Evolutionary conservation across 2,329 filamentous ascomycete species (phyloP).

Genomic region (Microcera coccophila): DNA sequence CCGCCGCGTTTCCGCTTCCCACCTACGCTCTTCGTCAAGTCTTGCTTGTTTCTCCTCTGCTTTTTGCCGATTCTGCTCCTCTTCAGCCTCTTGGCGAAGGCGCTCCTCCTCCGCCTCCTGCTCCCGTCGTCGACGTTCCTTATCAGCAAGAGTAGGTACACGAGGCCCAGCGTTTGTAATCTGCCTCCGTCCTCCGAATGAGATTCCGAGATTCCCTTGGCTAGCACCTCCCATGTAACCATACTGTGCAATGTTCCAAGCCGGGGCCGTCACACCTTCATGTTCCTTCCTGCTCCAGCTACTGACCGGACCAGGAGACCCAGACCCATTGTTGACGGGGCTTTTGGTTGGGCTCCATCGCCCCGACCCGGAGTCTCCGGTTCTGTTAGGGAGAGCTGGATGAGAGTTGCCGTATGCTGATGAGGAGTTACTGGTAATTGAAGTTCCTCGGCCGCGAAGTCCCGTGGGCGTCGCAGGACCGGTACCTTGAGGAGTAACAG

Average conservation of each 20-base stretch:
- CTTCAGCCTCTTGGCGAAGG: constrained; percentile 49
- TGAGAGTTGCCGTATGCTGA: constrained; percentile 42
- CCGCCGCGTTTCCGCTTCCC: constrained; percentile 62
- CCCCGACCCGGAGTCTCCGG: constrained; percentile 52
- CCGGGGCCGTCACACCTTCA: constrained; percentile 75
- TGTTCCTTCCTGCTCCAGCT: constrained; percentile 88
- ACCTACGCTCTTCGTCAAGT: constrained; percentile 60
- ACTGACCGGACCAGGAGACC: constrained; percentile 60
- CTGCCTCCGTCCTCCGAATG: constrained; percentile 86
- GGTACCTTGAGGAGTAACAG: constrained; percentile 64
- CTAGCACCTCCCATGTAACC: constrained; percentile 97
- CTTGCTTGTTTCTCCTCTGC: constrained; percentile 60
- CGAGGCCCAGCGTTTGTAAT: constrained; percentile 79
- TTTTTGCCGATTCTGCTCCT: constrained; percentile 48
- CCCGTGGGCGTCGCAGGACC: constrained; percentile 49
- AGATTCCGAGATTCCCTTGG: constrained; percentile 90
- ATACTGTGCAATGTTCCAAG: constrained; percentile 98
- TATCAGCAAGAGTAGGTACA: constrained; percentile 79
- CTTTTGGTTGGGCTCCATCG: constrained; percentile 62
- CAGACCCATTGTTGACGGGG: constrained; percentile 50
- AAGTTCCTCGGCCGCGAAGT: constrained; percentile 45
- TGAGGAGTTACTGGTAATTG: constrained; percentile 57
- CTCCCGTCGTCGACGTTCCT: constrained; percentile 64
- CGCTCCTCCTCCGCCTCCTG: constrained; percentile 58
- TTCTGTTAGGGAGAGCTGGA: constrained; percentile 45